Conservation (phyloP, 2,329 filamentous ascomycete genomes). For the Ilyonectria robusta region DNA sequence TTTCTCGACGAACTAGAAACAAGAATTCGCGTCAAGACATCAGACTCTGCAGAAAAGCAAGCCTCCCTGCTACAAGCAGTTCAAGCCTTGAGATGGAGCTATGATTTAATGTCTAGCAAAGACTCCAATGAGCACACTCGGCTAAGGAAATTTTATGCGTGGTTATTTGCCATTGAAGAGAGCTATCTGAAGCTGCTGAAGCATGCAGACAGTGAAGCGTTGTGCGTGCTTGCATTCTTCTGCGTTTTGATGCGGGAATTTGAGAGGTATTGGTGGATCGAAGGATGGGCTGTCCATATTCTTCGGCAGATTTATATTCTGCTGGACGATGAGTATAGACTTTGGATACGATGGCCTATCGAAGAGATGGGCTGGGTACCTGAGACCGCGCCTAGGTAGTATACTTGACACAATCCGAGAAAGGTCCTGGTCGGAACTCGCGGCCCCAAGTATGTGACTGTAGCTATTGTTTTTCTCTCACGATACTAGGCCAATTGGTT, state of each 20-base stretch:
- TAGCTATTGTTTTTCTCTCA: no score
- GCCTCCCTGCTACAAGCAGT: constrained; percentile 4
- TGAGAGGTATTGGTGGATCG: constrained; percentile 23
- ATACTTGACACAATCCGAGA: no score
- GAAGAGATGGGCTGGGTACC: constrained; percentile 28
- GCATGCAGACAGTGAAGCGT: constrained; percentile 20
- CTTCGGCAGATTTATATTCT: constrained; percentile 20
- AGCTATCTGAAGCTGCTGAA: constrained; percentile 12
- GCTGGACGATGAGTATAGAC: constrained; percentile 20
- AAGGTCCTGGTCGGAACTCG: no score
- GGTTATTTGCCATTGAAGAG: constrained; percentile 14
- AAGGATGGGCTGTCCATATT: constrained; percentile 21
- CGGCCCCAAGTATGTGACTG: no score
- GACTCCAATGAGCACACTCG: constrained; percentile 10
- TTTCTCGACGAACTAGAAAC: constrained; percentile 1
- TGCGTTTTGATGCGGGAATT: constrained; percentile 15
- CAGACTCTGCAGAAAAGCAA: background rate
- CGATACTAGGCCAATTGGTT: no score
- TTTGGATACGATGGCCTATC: constrained; percentile 27
- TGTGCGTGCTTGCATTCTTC: constrained; percentile 22
- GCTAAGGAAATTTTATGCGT: constrained; percentile 13
- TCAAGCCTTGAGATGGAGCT: constrained; percentile 13
- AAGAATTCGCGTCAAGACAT: background rate
- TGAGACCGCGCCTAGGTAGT: background rate
- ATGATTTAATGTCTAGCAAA: constrained; percentile 1